Percentiles rank a stretch among this genome's conserved stretches.
Evolutionary conservation across 768 basidiomycete genomes (phyloP).

Genomic region (Holtermanniella nyarrowii): DNA sequence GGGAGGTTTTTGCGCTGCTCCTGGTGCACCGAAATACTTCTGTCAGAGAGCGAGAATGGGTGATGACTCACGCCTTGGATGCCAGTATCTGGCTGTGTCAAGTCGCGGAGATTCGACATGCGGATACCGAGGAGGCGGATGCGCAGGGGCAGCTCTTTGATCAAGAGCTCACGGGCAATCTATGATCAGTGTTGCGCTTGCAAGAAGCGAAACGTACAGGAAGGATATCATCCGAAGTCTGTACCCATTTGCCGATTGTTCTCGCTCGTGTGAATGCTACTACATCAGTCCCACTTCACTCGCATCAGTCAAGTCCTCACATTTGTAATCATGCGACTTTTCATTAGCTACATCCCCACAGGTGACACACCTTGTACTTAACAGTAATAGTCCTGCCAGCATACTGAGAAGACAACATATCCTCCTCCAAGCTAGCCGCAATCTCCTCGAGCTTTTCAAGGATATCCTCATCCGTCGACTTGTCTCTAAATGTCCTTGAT

Average conservation of each 20-base stretch:
- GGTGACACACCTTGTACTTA: constrained; percentile 58
- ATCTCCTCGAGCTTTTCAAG: constrained; percentile 69
- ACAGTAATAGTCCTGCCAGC: constrained; percentile 78
- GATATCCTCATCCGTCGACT: constrained; percentile 57
- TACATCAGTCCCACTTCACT: not conserved
- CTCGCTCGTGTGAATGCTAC: constrained; percentile 72
- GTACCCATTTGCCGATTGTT: constrained; percentile 66
- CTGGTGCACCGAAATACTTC: too few species aligned
- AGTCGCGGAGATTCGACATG: constrained; percentile 78
- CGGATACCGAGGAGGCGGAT: constrained; percentile 80
- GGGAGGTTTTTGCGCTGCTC: not conserved
- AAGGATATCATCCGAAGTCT: constrained; percentile 66
- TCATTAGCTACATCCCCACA: constrained; percentile 4
- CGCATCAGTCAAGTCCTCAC: constrained; percentile 41
- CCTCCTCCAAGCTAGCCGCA: constrained; percentile 66
- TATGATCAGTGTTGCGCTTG: constrained; percentile 34
- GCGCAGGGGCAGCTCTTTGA: constrained; percentile 66
- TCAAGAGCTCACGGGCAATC: constrained; percentile 71
- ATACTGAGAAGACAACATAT: constrained; percentile 71
- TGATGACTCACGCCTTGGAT: constrained; percentile 56
- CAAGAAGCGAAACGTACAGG: constrained; percentile 46
- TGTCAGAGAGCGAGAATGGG: not conserved
- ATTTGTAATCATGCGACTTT: constrained; percentile 69
- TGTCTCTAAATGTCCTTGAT: constrained; percentile 62
- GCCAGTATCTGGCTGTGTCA: constrained; percentile 50